Evolutionary conservation across 2,329 filamentous ascomycete genomes (phyloP), one percentile per base, ranked within the genome.

Genomic region (Ophiostoma populinum): DNA sequence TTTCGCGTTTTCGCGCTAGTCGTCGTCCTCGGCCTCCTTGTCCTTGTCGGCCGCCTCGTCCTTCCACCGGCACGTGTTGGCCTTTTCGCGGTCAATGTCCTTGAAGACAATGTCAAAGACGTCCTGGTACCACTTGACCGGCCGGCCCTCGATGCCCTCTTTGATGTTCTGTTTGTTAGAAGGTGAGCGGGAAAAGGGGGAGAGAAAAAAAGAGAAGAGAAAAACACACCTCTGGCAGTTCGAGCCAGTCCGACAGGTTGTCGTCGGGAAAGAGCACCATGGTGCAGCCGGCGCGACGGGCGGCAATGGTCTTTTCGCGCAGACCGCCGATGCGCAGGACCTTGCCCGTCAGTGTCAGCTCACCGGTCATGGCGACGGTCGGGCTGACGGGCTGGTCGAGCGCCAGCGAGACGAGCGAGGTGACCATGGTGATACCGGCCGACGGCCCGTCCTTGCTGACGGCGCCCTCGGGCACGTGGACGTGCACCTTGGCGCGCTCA

Each of bases 391-490:
- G 67, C 30, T 69, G 67, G 45, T 93, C 73, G 25, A 95, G 61
- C 7, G 83, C 87, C 42, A 98, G 63, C 35, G 80, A 87, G 34
- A 98, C 63, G 47, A 98, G 58, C 39, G 80, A 85, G 6, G 85
- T 92, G n/a, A 90, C 80, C 90, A 98, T 98, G 6, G 90, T 98
- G 50, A 98, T 90, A 52, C 90, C 90, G 15, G 90, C 90, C 32
- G 79, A 86, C 5, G 81, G 81, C 0, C 80, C 90, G 52, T 98
- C 90, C 59, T 98, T 98, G 46, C 80, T 81, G 37, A 94, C 86
- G 7, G 90, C 90, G 6, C 90, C 90, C 54, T 98, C 90, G 0
- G 90, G 90, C 40, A 92, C 92, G 61, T 98, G 90, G 45, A 98
- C 65, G 56, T 98, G 90, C 52, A 98, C 71, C 58, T 80, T 83